phyloP scores from a whole-genome alignment of 2,329 filamentous ascomycete genomes.

The Pseudocercospora vitis region DNA sequence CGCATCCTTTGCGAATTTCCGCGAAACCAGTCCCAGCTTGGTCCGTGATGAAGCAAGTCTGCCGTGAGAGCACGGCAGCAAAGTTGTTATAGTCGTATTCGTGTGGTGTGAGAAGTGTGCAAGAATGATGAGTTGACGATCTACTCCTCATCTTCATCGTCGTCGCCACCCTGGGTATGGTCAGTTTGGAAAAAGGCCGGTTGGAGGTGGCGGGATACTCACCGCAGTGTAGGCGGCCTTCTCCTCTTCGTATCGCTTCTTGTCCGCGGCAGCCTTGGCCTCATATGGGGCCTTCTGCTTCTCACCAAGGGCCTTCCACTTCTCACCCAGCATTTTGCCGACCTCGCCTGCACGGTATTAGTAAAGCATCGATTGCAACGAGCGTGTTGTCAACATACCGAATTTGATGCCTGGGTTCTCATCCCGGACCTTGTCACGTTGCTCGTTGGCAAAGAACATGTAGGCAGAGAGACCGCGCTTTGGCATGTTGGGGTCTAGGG shows the following conservation, averaged over 20 bases:
- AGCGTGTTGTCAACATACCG: conserved; percentile 56
- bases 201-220: conserved; percentile 44
- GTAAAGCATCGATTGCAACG: not conserved
- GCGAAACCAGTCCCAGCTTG: conserved; percentile 13
- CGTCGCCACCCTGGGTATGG: conserved; percentile 35
- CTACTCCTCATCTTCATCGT: conserved; percentile 42
- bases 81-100: not conserved
- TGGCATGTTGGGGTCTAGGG: conserved; percentile 87
- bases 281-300: conserved; percentile 93
- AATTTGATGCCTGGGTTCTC: conserved; percentile 98
- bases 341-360: conserved; percentile 68
- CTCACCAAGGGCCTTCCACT: conserved; percentile 95
- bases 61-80: conserved; percentile 14
- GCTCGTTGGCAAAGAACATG: conserved; percentile 99
- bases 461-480: conserved; percentile 99
- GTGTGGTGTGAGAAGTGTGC: not conserved
- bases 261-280: conserved; percentile 92
- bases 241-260: conserved; percentile 99
- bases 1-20: conserved; percentile 15
- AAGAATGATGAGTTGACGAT: not conserved
- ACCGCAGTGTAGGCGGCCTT: conserved; percentile 86
- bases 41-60: conserved; percentile 6
- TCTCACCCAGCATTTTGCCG: conserved; percentile 95
- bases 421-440: conserved; percentile 95
- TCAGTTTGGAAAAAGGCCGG: conserved; percentile 20